Evolutionary conservation across 352 stramenopile species (phyloP).

Genomic region (Globisporangium perplexum): DNA sequence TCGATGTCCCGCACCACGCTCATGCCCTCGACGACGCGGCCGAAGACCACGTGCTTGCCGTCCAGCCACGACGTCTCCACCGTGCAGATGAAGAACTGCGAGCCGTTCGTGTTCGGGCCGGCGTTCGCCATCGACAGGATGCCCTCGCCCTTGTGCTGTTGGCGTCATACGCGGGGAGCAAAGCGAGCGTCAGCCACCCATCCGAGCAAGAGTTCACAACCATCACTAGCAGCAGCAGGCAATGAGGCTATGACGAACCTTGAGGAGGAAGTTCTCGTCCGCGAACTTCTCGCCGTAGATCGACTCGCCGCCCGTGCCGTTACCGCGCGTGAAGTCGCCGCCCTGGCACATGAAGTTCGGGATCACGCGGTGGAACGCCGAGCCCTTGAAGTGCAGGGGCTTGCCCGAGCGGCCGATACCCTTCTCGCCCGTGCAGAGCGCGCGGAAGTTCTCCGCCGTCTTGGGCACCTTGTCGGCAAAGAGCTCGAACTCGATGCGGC

Average conservation of each 20-base stretch:
- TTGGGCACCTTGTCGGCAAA: conserved; percentile 83
- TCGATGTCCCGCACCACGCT: conserved; percentile 98
- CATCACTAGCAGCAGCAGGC: background rate
- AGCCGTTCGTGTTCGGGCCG: conserved; percentile 96
- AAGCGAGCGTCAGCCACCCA: background rate
- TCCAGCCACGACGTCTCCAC: conserved; percentile 89
- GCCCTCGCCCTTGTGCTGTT: conserved; percentile 87
- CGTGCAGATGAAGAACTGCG: conserved; percentile 97
- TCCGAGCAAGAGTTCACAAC: background rate
- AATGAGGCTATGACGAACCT: conserved; percentile 11
- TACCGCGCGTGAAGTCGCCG: conserved; percentile 91
- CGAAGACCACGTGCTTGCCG: conserved; percentile 93
- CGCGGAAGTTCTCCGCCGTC: conserved; percentile 54
- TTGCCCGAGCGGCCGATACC: conserved; percentile 62
- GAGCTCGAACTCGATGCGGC: conserved; percentile 88
- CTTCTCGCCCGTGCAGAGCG: conserved; percentile 54
- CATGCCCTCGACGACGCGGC: conserved; percentile 94
- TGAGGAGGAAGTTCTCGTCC: conserved; percentile 96
- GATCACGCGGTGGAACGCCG: conserved; percentile 91
- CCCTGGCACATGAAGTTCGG: conserved; percentile 95
- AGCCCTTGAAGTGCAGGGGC: conserved; percentile 83
- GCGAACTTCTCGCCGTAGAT: conserved; percentile 95
- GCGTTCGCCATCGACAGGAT: conserved; percentile 96
- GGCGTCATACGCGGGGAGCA: background rate
- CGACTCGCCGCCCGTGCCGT: conserved; percentile 92